Conservation (phyloP, 169 alveolate genomes). For the Babesia bovis region DNA sequence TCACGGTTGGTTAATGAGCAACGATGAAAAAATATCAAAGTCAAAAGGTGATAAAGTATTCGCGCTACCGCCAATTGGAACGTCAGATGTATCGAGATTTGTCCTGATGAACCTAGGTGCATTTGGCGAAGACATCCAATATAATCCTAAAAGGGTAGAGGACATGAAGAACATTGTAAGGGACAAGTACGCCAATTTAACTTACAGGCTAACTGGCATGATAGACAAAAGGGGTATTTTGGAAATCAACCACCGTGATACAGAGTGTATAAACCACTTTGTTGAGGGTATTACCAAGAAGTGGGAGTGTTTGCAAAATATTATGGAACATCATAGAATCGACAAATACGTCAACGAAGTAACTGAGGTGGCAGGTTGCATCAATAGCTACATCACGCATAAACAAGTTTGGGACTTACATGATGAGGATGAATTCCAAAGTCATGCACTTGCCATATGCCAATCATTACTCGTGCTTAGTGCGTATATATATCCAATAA, state of each 20-base stretch:
- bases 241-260: background rate
- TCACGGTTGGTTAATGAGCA: conserved; percentile 85
- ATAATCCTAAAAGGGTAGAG: conserved; percentile 4
- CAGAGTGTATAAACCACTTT: background rate
- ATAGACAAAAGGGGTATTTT: background rate
- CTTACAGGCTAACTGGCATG: conserved; percentile 40
- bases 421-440: background rate
- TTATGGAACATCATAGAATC: conserved; percentile 12
- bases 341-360: conserved; percentile 41
- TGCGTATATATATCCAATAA: conserved; percentile 27
- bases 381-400: conserved; percentile 39
- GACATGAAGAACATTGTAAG: conserved; percentile 6
- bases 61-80: conserved; percentile 20
- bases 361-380: conserved; percentile 13
- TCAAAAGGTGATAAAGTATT: conserved; percentile 77
- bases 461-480: conserved; percentile 19
- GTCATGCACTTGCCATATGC: conserved; percentile 2
- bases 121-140: conserved; percentile 55
- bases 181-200: conserved; percentile 51
- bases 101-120: conserved; percentile 60
- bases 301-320: background rate
- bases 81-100: conserved; percentile 49
- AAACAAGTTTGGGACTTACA: conserved; percentile 37
- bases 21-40: conserved; percentile 88
- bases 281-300: background rate